Evolutionary conservation across 2,329 filamentous ascomycete genomes (phyloP).

Genomic region (Ustilaginoidea virens): DNA sequence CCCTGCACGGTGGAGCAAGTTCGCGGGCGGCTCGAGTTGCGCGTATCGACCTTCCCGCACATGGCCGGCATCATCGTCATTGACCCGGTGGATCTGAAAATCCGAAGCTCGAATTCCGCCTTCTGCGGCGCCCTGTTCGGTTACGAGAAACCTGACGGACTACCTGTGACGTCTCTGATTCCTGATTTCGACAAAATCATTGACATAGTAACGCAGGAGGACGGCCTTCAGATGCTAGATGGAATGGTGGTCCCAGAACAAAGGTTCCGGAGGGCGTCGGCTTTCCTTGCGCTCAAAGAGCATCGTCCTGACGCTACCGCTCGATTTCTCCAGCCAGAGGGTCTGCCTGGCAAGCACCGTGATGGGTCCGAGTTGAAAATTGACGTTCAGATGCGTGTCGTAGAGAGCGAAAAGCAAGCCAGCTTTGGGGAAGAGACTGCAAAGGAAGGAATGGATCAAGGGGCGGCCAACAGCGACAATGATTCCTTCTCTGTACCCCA

Average conservation of each 20-base stretch:
- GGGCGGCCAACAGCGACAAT: constrained; percentile 23
- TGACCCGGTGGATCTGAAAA: constrained; percentile 58
- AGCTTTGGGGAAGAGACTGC: constrained; percentile 47
- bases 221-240: constrained; percentile 68
- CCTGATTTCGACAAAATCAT: constrained; percentile 79
- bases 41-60: constrained; percentile 88
- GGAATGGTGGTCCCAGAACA: constrained; percentile 97
- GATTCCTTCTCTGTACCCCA: constrained; percentile 32
- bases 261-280: constrained; percentile 79
- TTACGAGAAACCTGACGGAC: constrained; percentile 66
- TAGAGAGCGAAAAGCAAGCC: constrained; percentile 65
- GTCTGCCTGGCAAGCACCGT: constrained; percentile 70
- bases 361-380: constrained; percentile 88
- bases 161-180: constrained; percentile 65
- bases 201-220: constrained; percentile 68
- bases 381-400: constrained; percentile 91
- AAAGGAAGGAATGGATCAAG: constrained; percentile 43
- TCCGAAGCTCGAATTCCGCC: constrained; percentile 87
- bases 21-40: constrained; percentile 53
- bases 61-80: constrained; percentile 95
- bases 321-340: constrained; percentile 70
- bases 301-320: constrained; percentile 64
- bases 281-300: constrained; percentile 69
- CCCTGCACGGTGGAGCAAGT: constrained; percentile 69
- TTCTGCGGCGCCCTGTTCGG: constrained; percentile 91